Evolutionary conservation across 257 asterid genomes (phyloP).

Genomic region (Nicotiana attenuata): DNA sequence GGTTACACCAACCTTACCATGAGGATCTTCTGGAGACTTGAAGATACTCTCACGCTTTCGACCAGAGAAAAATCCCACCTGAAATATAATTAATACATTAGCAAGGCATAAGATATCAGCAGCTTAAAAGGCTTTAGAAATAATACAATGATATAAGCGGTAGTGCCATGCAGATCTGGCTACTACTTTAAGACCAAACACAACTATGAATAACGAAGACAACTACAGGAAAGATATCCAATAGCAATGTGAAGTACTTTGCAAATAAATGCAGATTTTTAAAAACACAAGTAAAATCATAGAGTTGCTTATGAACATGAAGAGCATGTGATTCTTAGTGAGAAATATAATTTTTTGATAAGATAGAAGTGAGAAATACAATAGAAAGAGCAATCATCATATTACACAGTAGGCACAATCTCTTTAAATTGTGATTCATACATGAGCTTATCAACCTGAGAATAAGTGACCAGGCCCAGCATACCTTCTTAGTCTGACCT

Average conservation of each 20-base stretch:
- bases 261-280: neutral
- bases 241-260: neutral
- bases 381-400: neutral
- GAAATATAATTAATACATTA: slow-evolving; percentile 10
- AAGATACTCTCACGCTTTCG: slow-evolving; percentile 93
- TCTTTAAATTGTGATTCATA: neutral
- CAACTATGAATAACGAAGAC: neutral
- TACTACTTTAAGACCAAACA: neutral
- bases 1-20: slow-evolving; percentile 92
- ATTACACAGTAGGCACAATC: neutral
- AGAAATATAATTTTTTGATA: neutral
- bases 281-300: neutral
- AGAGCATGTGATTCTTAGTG: neutral
- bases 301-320: neutral
- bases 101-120: neutral
- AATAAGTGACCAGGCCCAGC: neutral
- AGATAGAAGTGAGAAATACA: neutral
- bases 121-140: neutral
- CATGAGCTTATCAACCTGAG: neutral
- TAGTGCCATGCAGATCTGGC: neutral
- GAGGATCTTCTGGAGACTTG: slow-evolving; percentile 91
- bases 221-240: neutral
- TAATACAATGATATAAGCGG: neutral
- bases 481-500: slow-evolving; percentile 89
- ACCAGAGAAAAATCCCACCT: slow-evolving; percentile 97